phyloP scores from a whole-genome alignment of 1,139 yeast species.

The Eremothecium sinecaudum region DNA sequence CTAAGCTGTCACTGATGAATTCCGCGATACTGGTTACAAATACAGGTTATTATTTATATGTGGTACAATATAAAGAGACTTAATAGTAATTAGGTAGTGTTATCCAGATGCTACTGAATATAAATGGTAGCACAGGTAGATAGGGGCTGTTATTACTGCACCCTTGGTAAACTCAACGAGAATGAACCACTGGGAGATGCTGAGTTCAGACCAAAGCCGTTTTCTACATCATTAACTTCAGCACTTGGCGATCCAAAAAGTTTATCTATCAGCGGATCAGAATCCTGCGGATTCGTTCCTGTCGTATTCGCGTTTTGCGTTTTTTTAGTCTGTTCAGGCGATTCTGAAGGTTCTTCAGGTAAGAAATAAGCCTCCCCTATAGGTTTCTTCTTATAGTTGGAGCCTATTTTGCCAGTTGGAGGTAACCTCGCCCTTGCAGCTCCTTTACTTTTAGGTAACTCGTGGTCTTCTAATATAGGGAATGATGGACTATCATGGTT shows the following conservation, averaged over 20 bases:
- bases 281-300: conserved; percentile 3
- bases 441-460: conserved; percentile 65
- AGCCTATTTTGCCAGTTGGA: conserved; percentile 76
- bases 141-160: too few species aligned
- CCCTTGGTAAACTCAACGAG: conserved; percentile 10
- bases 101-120: too few species aligned
- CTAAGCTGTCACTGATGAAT: too few species aligned
- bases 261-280: conserved; percentile 6
- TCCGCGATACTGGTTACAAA: too few species aligned
- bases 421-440: conserved; percentile 80
- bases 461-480: conserved; percentile 57
- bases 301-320: conserved; percentile 1
- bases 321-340: conserved; percentile 1
- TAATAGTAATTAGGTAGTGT: too few species aligned
- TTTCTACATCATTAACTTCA: conserved; percentile 4
- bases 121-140: too few species aligned
- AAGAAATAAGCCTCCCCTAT: conserved; percentile 45
- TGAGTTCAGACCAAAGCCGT: conserved; percentile 6
- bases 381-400: conserved; percentile 56
- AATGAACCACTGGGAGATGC: conserved; percentile 10
- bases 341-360: conserved; percentile 24
- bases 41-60: too few species aligned
- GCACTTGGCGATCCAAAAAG: conserved; percentile 6
- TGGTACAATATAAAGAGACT: too few species aligned
- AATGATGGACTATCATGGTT: conserved; percentile 38